phyloP scores from a whole-genome alignment of 2,329 filamentous ascomycete species.

The Beauveria varroae region DNA sequence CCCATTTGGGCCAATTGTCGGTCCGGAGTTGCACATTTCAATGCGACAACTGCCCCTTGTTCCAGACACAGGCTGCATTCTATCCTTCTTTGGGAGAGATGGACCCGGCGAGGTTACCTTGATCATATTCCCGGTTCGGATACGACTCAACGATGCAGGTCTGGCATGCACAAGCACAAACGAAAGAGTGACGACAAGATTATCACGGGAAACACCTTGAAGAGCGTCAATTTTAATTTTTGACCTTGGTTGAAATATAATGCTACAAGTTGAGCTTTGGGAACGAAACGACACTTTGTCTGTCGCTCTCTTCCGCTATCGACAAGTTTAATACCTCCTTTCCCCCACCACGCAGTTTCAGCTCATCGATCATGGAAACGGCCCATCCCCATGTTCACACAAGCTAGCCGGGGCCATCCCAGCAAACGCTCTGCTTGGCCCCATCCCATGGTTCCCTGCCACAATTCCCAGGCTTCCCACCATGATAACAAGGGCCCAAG shows the following conservation, averaged over 20 bases:
- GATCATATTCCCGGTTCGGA: neutral
- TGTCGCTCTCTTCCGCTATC: neutral
- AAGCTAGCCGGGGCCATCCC: neutral
- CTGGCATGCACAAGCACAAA: too few species aligned
- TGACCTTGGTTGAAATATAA: too few species aligned
- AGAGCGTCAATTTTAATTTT: too few species aligned
- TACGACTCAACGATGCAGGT: neutral
- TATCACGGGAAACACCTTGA: neutral
- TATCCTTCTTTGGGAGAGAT: neutral
- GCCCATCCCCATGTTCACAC: neutral
- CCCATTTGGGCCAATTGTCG: neutral
- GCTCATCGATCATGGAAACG: conserved; percentile 7
- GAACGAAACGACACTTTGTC: neutral
- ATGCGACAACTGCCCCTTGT: neutral
- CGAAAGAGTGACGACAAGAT: neutral
- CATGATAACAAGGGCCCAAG: too few species aligned
- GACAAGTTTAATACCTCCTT: neutral
- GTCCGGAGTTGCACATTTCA: neutral
- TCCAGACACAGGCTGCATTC: neutral
- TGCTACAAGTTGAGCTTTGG: neutral
- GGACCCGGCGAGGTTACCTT: neutral
- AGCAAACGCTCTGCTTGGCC: neutral
- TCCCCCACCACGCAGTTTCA: neutral
- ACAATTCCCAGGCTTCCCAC: neutral
- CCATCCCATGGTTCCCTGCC: neutral